A percentile compares a stretch with the other conserved stretches of the same genome.
Conservation (phyloP, 2,329 filamentous ascomycete species). For the Trichophyton equinum region DNA sequence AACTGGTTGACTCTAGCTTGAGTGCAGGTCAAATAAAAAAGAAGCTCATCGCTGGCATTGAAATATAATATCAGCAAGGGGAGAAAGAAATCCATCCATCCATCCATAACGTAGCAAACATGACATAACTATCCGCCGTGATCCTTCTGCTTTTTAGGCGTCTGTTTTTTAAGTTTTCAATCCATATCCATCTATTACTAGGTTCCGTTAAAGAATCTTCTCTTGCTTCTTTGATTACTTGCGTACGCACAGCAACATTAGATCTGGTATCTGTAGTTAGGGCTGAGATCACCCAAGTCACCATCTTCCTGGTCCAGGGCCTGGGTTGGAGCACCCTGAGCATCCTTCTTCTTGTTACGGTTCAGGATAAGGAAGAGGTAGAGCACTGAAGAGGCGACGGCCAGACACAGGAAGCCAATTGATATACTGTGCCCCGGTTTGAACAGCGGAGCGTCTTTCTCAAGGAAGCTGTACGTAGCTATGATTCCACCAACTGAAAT, state of each 20-base stretch:
- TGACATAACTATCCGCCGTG: not conserved
- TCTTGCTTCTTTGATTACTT: too few relatives aligned
- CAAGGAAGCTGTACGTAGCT: conserved; percentile 56
- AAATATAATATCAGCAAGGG: too few relatives aligned
- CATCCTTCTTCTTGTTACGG: conserved; percentile 32
- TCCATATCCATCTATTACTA: not conserved
- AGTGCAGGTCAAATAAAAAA: too few relatives aligned
- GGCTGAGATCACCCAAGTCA: conserved; percentile 30
- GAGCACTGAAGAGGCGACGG: conserved; percentile 38
- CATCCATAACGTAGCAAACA: not conserved
- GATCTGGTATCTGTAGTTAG: conserved; percentile 29
- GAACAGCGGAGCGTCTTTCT: conserved; percentile 55
- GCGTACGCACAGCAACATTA: not conserved
- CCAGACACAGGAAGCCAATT: conserved; percentile 59
- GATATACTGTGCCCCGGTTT: conserved; percentile 64
- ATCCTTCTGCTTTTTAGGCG: not conserved
- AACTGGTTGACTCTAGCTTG: too few relatives aligned
- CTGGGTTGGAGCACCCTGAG: conserved; percentile 14
- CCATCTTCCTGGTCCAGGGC: conserved; percentile 22
- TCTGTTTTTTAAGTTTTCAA: not conserved
- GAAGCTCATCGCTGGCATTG: not conserved
- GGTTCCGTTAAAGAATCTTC: not conserved
- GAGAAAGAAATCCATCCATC: too few relatives aligned
- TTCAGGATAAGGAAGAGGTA: conserved; percentile 28
- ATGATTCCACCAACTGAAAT: conserved; percentile 58